Evolutionary conservation across 2,329 filamentous ascomycete species (phyloP), one percentile per base, ranked within the genome.

Genomic region (Dactylellina parvicollis): DNA sequence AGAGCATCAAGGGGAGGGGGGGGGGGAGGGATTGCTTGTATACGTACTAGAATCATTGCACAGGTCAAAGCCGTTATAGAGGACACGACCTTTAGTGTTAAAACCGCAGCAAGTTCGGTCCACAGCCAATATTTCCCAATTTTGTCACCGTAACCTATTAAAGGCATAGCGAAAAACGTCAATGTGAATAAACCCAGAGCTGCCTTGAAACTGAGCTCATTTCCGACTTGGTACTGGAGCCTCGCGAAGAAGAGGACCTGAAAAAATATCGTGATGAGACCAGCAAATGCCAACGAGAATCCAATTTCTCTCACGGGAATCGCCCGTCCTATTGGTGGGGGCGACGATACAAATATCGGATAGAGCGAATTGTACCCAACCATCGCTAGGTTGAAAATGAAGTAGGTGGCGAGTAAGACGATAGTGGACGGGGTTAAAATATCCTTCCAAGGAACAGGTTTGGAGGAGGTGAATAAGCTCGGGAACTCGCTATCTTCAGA

Each of bases 361-460:
- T 96, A 99, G 0, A 99, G 84, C 16, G 92, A 94, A 81, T 96
- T 97, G 85, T 93, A 99, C 2, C 92, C 92, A 76, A 97, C 92
- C 80, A 98, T 98, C 73, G 91, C 89, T 3, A 99, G 85, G 78
- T 97, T 93, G 79, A 98, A 99, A 54, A 98, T 89, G 44, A 97
- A 86, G 79, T 96, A 98, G 0, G 93, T 96, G 57, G 87, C 80
- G 4, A 99, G 86, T 0, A 99, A 85, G 1, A 96, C 83, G 10
- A 97, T 80, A 0, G 92, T 96, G 70, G 95, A 92, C 66, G 88
- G 86, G 78, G 91, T 96, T 55, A 94, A 84, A 1, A 96, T 61
- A 9, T 67, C 30, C 20, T 60, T 74, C 70, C 70, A 74, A 16
- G 61, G 70, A 22, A 66, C 54, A 10, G 54, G 54, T n/a, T 66